Conservation (phyloP, 192 early-diverging fungal species). For the Cetraspora pellucida region DNA sequence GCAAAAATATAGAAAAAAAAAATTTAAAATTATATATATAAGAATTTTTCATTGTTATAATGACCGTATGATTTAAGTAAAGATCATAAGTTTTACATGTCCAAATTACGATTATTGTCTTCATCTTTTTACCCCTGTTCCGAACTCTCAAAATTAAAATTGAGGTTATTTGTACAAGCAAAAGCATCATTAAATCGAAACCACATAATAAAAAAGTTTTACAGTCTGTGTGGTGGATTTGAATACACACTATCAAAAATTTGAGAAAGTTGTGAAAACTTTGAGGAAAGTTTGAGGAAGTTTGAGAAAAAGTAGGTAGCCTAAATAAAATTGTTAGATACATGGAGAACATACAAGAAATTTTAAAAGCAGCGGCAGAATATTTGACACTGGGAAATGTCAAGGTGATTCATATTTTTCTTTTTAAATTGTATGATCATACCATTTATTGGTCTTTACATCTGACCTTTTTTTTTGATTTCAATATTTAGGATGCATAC, state of each 20-base stretch:
- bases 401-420: slow-evolving; percentile 40
- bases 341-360: slow-evolving; percentile 48
- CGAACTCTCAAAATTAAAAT: neutral
- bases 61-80: slow-evolving; percentile 6
- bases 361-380: slow-evolving; percentile 45
- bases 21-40: too few relatives aligned
- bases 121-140: neutral
- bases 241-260: neutral
- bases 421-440: neutral
- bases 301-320: neutral
- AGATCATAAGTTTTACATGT: slow-evolving; percentile 14
- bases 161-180: neutral
- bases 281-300: neutral
- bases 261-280: neutral
- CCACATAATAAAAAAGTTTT: neutral
- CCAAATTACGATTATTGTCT: slow-evolving; percentile 8
- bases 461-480: neutral
- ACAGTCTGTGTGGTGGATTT: neutral
- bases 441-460: neutral
- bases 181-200: slow-evolving; percentile 12
- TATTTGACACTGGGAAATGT: slow-evolving; percentile 46
- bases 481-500: slow-evolving; percentile 56
- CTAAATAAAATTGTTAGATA: neutral
- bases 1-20: too few relatives aligned
- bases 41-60: neutral